Base-by-base conservation (phyloP, 2,329 filamentous ascomycete species). In the Diaporthe ampelina region DNA sequence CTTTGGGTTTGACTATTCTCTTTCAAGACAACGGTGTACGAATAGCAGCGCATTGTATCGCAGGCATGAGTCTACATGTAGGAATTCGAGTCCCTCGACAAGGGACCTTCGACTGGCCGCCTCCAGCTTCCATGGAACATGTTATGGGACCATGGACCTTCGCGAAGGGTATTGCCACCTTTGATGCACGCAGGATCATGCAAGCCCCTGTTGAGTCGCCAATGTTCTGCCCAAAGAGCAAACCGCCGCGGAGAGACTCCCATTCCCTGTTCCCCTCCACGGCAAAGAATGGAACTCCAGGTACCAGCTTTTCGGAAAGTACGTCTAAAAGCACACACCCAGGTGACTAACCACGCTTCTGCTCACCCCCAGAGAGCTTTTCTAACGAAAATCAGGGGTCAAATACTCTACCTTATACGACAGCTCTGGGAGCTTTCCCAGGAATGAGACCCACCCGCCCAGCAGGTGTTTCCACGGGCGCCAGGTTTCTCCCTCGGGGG, bases 401-500 rank as follows among this genome's bases (percentile, higher is more conserved):
- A 21, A 10, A 2, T 26, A 17, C 1, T 29, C 6, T 5, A 15
- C 9, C 7, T n/a, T 43, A 8, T 17, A 50, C 11, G 2, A 35
- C 35, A 19, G 11, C n/a, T 21, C 13, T n/a, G n/a, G 32, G 4
- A 35, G 43, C 2, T 9, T n/a, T 24, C 2, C 43, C 24, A 48
- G 17, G 4, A 48, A 48, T 7, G 52, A 48, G 8, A 37, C 59
- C 10, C 65, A 57, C 4, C 52, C 69, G 43, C 56, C 56, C 24
- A 68, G 43, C 32, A 35, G 61, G n/a, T 75, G 74, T 35, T 75
- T 73, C 59, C 56, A 57, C 67, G 24, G 67, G 1, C 32, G 52
- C 4, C 61, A 69, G 24, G 43, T 24, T n/a, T 69, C 52, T 8
- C 74, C 67, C 10, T 17, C 43, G 5, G 67, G 59, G 17, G 74